Evolutionary conservation across 1,284 basidiomycete species (phyloP).

Genomic region (Naganishia sp.): DNA sequence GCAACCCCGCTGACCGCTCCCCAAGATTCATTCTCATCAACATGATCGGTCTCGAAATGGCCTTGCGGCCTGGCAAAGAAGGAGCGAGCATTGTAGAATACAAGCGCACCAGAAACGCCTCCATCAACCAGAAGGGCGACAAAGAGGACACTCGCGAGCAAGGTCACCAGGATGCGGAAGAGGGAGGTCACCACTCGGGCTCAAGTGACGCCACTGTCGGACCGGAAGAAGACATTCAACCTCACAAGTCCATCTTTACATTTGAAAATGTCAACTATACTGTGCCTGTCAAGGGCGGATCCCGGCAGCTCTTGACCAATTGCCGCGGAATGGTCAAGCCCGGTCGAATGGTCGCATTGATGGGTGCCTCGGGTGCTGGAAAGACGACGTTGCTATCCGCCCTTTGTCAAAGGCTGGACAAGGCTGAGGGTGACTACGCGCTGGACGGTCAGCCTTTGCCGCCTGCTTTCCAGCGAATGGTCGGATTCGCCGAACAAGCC

Average conservation of each 20-base stretch:
- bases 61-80: constrained; percentile 13
- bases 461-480: constrained; percentile 57
- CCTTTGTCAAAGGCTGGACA: constrained; percentile 51
- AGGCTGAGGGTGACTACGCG: constrained; percentile 51
- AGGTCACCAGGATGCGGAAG: constrained; percentile 8
- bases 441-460: constrained; percentile 56
- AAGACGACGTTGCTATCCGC: constrained; percentile 56
- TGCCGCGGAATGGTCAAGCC: constrained; percentile 59
- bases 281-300: constrained; percentile 53
- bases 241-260: constrained; percentile 44
- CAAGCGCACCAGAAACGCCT: constrained; percentile 16
- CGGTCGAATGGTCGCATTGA: constrained; percentile 57
- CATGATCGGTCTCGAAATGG: constrained; percentile 22
- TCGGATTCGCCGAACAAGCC: constrained; percentile 55
- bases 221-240: constrained; percentile 14
- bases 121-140: constrained; percentile 10
- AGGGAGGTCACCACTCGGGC: not conserved
- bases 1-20: not conserved
- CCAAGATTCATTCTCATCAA: constrained; percentile 23
- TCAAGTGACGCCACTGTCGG: constrained; percentile 6
- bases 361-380: constrained; percentile 52
- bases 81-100: constrained; percentile 29
- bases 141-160: constrained; percentile 12
- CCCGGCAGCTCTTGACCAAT: constrained; percentile 55
- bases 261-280: constrained; percentile 57